Percentiles rank a stretch among this genome's conserved stretches.
These are phyloP conservation scores for Conringia planisiliqua DNA, from an alignment of 345 rosid genomes.

Conservation along the genomic window DNA sequence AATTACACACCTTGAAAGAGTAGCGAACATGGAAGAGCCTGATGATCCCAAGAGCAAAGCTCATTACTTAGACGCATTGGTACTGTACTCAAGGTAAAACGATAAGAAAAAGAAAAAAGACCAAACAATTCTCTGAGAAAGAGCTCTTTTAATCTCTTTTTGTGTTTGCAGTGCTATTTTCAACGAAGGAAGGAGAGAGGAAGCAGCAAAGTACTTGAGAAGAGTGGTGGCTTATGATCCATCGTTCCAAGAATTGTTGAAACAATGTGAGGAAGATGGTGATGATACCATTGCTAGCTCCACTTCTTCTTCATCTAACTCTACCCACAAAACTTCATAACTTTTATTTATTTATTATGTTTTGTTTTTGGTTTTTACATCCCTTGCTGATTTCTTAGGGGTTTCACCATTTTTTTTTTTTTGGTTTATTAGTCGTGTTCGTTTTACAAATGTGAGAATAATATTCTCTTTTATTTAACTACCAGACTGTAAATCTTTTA, in stretches of 20 bases:
- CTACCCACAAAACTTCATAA: constrained; percentile 21
- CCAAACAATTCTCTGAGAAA: neutral
- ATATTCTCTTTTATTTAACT: no score
- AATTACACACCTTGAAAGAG: constrained; percentile 67
- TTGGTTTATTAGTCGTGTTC: no score
- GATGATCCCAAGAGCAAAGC: constrained; percentile 67
- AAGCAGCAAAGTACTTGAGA: constrained; percentile 61
- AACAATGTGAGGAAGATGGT: constrained; percentile 56
- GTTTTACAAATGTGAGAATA: no score
- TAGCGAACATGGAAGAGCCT: constrained; percentile 63
- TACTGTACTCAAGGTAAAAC: constrained; percentile 61
- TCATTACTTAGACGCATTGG: constrained; percentile 67
- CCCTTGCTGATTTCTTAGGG: neutral
- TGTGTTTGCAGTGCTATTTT: constrained; percentile 49
- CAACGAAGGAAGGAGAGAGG: constrained; percentile 59
- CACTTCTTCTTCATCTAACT: constrained; percentile 13
- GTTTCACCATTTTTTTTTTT: neutral
- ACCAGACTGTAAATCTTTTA: no score
- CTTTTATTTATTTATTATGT: neutral
- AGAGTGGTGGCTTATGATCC: constrained; percentile 67
- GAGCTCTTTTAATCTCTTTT: neutral
- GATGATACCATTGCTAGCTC: neutral
- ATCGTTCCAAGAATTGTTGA: constrained; percentile 42
- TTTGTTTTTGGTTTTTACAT: neutral
- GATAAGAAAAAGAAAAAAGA: neutral